Conservation (phyloP, 2,329 filamentous ascomycete genomes). For the Shiraia sp. region DNA sequence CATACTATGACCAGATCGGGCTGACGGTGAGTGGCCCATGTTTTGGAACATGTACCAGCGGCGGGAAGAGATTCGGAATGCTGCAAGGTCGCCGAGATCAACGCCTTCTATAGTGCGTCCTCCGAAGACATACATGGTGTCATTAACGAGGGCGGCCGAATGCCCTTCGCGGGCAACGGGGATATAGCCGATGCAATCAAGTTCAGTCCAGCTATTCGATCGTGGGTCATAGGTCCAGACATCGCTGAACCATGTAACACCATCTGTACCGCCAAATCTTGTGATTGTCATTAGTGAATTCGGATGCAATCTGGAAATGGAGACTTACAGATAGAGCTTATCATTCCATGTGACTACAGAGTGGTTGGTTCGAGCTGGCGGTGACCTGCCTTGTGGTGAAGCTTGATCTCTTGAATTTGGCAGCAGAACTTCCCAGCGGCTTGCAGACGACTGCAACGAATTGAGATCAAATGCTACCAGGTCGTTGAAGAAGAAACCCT, state of each 20-base stretch:
- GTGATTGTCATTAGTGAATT: background rate
- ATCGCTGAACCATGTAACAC: slow-evolving; percentile 97
- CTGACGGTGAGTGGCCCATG: slow-evolving; percentile 94
- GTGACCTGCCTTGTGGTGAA: slow-evolving; percentile 47
- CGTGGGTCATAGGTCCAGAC: slow-evolving; percentile 94
- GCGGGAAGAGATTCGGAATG: slow-evolving; percentile 77
- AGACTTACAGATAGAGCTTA: slow-evolving; percentile 83
- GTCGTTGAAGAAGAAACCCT: slow-evolving; percentile 98
- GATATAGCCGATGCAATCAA: slow-evolving; percentile 98
- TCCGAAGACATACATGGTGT: slow-evolving; percentile 99
- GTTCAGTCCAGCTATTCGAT: slow-evolving; percentile 79
- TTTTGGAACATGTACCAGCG: slow-evolving; percentile 99
- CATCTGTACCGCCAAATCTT: slow-evolving; percentile 97
- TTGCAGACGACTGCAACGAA: slow-evolving; percentile 85
- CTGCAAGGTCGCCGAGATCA: slow-evolving; percentile 90
- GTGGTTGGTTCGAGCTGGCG: slow-evolving; percentile 92
- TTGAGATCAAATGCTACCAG: slow-evolving; percentile 94
- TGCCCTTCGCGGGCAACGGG: slow-evolving; percentile 92
- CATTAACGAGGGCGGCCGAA: slow-evolving; percentile 88
- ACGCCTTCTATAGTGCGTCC: slow-evolving; percentile 91
- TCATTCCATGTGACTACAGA: slow-evolving; percentile 90
- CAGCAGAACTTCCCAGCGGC: slow-evolving; percentile 93
- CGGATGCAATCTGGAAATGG: too few species aligned
- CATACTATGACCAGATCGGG: slow-evolving; percentile 96
- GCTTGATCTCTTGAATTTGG: slow-evolving; percentile 67